Evolutionary conservation across 352 stramenopile species (phyloP).

Genomic region (Globisporangium emineosum): DNA sequence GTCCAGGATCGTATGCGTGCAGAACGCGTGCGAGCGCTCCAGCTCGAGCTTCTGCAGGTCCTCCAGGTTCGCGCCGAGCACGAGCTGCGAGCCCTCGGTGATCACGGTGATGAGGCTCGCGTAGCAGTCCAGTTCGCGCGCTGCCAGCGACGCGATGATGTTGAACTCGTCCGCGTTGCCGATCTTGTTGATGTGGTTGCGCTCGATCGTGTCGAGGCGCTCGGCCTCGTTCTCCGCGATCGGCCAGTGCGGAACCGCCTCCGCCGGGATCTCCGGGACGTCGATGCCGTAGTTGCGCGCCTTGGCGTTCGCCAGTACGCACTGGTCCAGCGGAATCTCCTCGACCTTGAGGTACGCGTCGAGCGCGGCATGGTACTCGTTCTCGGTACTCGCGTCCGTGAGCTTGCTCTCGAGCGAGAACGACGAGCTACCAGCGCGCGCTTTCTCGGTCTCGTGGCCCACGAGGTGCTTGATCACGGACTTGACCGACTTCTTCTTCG

Average conservation of each 20-base stretch:
- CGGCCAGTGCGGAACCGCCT: conserved; percentile 21
- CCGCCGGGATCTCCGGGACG: background rate
- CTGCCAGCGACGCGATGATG: conserved; percentile 52
- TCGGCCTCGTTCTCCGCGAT: conserved; percentile 37
- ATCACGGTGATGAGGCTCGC: conserved; percentile 56
- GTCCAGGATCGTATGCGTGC: conserved; percentile 33
- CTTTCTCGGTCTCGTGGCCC: conserved; percentile 5
- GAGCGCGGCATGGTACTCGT: conserved; percentile 26
- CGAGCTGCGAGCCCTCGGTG: conserved; percentile 37
- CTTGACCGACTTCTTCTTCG: conserved; percentile 22
- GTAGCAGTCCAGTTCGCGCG: conserved; percentile 51
- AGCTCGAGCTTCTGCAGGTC: conserved; percentile 18
- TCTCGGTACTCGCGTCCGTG: conserved; percentile 10
- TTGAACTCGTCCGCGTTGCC: conserved; percentile 52
- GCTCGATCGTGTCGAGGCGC: conserved; percentile 37
- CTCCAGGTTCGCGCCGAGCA: conserved; percentile 29
- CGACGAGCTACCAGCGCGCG: conserved; percentile 5
- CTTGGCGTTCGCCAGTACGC: conserved; percentile 26
- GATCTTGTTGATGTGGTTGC: conserved; percentile 34
- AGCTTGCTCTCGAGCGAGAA: conserved; percentile 15
- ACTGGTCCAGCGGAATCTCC: conserved; percentile 28
- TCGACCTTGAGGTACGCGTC: conserved; percentile 27
- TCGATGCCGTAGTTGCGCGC: conserved; percentile 45
- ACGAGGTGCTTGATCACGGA: conserved; percentile 33
- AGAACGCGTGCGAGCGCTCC: conserved; percentile 31